Base-by-base conservation (phyloP, 2,329 filamentous ascomycete genomes). In the Sarocladiaceae sp. region DNA sequence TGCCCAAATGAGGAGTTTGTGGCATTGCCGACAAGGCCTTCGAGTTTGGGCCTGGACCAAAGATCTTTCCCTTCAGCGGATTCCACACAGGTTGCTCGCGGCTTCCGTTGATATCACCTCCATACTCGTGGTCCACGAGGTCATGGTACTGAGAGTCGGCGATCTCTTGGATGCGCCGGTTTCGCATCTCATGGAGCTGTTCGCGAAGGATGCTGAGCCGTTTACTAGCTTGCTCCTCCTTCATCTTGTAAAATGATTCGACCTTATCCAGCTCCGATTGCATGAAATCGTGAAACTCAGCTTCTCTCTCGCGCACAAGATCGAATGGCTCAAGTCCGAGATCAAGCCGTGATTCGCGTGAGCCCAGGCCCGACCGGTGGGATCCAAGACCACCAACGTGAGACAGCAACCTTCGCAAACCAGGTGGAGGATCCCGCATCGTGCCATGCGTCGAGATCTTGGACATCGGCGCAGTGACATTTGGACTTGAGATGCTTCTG, bases 141-240 rank as follows among this genome's bases (percentile, higher is more conserved):
- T 36, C 47, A 17, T 48, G 44, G n/a, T 29, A 48, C 15, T 48
- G 44, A 7, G 28, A 48, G 5, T 54, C 55, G 8, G 78, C 69
- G 53, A 90, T 75, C 63, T 97, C 90, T 50, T 86, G 79, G 25
- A 90, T 78, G 20, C 93, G 84, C 13, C 87, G 82, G 65, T 95
- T 90, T 40, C 91, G 82, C 90, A 97, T 96, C 60, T 95, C 88
- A 64, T 96, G 92, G 28, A 99, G 77, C 66, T 99, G 94, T 50
- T 91, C 83, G 37, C 88, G 82, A 44, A 99, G 75, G 3, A 87
- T 67, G 1, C 75, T 72, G 22, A 97, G 72, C 2, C 92, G 82
- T 52, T 85, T 73, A 0, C 83, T 87, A 0, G 93, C 90, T 64
- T 97, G 90, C 25, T 88, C 80, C 64, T 99, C 94, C 64, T 97